phyloP scores from a whole-genome alignment of 1,284 basidiomycete genomes.

The Moniliella sp. region DNA sequence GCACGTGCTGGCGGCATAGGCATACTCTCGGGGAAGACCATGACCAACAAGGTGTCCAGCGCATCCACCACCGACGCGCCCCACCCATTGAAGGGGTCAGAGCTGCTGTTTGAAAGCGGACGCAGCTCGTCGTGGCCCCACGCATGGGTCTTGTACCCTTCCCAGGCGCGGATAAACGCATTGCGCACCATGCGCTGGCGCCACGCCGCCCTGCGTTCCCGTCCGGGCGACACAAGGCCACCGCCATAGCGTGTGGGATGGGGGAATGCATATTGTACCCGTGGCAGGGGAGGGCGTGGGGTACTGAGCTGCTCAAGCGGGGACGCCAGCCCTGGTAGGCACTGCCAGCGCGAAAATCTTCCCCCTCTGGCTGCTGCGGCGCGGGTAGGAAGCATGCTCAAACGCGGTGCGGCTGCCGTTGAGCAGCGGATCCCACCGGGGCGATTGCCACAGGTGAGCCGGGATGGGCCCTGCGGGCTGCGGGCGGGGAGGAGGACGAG shows the following conservation, averaged over 20 bases:
- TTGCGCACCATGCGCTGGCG: conserved; percentile 37
- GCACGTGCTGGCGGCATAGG: conserved; percentile 50
- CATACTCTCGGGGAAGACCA: conserved; percentile 62
- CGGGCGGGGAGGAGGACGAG: conserved; percentile 1
- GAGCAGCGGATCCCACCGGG: conserved; percentile 7
- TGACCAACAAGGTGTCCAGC: conserved; percentile 67
- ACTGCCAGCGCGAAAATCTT: conserved; percentile 12
- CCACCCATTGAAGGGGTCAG: conserved; percentile 43
- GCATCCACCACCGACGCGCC: conserved; percentile 50
- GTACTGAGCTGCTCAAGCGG: conserved; percentile 10
- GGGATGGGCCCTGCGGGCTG: conserved; percentile 6
- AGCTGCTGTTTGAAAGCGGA: conserved; percentile 32
- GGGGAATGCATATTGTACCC: conserved; percentile 17
- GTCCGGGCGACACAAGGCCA: conserved; percentile 7
- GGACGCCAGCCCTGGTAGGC: conserved; percentile 17
- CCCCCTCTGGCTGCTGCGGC: conserved; percentile 9
- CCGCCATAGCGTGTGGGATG: conserved; percentile 11
- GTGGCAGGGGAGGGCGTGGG: conserved; percentile 4
- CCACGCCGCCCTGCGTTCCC: conserved; percentile 10
- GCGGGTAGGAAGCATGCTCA: conserved; percentile 12
- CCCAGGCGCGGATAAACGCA: conserved; percentile 43
- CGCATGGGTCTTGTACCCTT: conserved; percentile 41
- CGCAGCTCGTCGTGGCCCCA: conserved; percentile 45
- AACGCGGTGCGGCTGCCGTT: conserved; percentile 11
- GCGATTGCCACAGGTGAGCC: conserved; percentile 6